Evolutionary conservation across 2,329 filamentous ascomycete genomes (phyloP).

Genomic region (Ophiostoma novo-ulmi): DNA sequence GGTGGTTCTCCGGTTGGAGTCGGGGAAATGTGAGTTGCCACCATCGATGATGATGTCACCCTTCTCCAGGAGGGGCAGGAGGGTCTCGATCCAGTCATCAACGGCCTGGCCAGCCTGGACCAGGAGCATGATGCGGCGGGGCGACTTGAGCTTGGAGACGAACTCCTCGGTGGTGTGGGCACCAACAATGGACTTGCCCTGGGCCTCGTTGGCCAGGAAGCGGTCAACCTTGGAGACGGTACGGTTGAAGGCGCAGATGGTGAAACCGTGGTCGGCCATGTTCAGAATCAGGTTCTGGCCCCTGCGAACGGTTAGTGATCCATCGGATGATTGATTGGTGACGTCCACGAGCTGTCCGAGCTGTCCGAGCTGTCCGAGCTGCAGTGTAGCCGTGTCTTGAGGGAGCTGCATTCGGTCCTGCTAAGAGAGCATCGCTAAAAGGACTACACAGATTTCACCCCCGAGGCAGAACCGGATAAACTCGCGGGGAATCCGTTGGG

Average conservation of each 20-base stretch:
- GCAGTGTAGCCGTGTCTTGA: not conserved
- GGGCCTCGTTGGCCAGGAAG: conserved; percentile 86
- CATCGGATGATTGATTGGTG: not conserved
- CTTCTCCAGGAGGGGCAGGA: conserved; percentile 74
- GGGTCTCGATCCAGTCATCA: conserved; percentile 96
- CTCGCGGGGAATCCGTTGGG: conserved; percentile 4
- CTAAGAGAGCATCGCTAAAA: not conserved
- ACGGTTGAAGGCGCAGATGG: conserved; percentile 96
- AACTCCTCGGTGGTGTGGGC: conserved; percentile 94
- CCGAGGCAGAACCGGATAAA: not conserved
- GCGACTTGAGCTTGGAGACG: conserved; percentile 91
- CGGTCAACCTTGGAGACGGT: conserved; percentile 96
- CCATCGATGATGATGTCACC: conserved; percentile 99
- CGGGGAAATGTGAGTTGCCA: conserved; percentile 98
- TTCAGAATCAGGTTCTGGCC: conserved; percentile 86
- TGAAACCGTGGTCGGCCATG: conserved; percentile 88
- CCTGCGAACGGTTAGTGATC: conserved; percentile 36
- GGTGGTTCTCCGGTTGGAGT: conserved; percentile 93
- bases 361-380: not conserved
- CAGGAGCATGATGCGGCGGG: conserved; percentile 95
- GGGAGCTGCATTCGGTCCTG: not conserved
- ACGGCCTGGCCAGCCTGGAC: conserved; percentile 98
- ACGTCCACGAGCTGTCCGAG: not conserved
- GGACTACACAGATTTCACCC: not conserved
- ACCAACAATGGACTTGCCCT: conserved; percentile 92